Percentiles rank a stretch among this genome's conserved stretches.
These are phyloP conservation scores for Helotiales sp. DNA, from an alignment of 2,329 filamentous ascomycete genomes.

Conservation along the genomic window DNA sequence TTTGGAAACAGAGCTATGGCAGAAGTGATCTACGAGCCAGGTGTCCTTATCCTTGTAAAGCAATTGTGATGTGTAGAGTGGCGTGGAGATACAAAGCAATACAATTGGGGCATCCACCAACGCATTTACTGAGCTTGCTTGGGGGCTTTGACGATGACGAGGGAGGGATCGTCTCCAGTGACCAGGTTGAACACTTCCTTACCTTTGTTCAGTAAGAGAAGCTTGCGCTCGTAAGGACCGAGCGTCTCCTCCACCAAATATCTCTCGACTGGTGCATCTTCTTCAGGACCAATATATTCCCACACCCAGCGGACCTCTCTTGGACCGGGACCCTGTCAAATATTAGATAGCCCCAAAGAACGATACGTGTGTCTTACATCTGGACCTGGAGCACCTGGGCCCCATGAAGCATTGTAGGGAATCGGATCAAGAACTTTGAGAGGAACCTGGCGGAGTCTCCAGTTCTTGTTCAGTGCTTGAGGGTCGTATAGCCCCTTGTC, in stretches of 20 bases:
- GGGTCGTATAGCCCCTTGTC: constrained; percentile 52
- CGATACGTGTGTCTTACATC: constrained; percentile 11
- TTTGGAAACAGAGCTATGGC: neutral
- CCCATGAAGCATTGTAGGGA: constrained; percentile 43
- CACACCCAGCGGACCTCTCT: constrained; percentile 55
- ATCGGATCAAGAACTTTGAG: constrained; percentile 42
- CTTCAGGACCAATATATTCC: constrained; percentile 55
- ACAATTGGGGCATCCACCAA: neutral
- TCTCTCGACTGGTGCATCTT: constrained; percentile 47
- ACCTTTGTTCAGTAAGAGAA: constrained; percentile 49
- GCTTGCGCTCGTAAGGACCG: constrained; percentile 57
- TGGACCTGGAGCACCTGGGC: constrained; percentile 36
- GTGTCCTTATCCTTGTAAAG: neutral
- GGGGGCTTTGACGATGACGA: neutral
- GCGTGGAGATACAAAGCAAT: neutral
- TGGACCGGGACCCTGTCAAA: constrained; percentile 36
- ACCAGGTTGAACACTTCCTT: constrained; percentile 11
- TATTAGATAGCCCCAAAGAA: neutral
- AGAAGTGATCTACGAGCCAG: neutral
- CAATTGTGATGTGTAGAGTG: neutral
- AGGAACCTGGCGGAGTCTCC: constrained; percentile 34
- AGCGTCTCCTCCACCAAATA: constrained; percentile 59
- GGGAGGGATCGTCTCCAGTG: neutral
- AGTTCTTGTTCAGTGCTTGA: constrained; percentile 45
- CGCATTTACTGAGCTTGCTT: neutral